Conservation (phyloP, 176 grass and related monocot genomes). For the Raddia guianensis region DNA sequence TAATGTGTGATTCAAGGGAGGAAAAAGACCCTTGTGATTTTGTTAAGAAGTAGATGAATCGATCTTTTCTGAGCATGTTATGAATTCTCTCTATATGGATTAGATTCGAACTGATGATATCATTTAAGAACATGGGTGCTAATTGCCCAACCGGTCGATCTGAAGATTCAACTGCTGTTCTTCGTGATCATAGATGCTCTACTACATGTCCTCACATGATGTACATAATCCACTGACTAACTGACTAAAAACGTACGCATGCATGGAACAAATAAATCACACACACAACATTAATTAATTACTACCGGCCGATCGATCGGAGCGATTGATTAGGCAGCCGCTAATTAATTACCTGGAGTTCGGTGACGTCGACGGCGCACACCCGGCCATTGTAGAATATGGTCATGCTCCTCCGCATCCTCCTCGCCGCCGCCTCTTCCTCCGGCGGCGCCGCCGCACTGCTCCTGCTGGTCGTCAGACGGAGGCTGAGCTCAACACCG, state of each 20-base stretch:
- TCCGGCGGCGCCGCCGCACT: neutral
- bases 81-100: no score
- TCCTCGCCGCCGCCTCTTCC: neutral
- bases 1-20: no score
- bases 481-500: slow-evolving; percentile 51
- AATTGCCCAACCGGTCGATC: no score
- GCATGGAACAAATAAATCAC: neutral
- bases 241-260: neutral
- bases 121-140: no score
- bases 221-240: neutral
- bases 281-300: no score
- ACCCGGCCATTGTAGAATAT: slow-evolving; percentile 72
- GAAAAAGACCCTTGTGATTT: no score
- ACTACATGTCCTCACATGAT: neutral
- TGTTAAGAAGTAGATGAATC: no score
- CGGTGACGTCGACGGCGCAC: slow-evolving; percentile 66
- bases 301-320: neutral
- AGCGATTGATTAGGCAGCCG: neutral
- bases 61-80: no score
- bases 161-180: neutral
- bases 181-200: neutral
- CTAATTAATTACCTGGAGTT: slow-evolving; percentile 52
- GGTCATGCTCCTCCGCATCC: slow-evolving; percentile 47
- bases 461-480: slow-evolving; percentile 12
- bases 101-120: no score